Evolutionary conservation across 192 early-diverging fungal species (phyloP).

Genomic region (Martensiomyces pterosporus): DNA sequence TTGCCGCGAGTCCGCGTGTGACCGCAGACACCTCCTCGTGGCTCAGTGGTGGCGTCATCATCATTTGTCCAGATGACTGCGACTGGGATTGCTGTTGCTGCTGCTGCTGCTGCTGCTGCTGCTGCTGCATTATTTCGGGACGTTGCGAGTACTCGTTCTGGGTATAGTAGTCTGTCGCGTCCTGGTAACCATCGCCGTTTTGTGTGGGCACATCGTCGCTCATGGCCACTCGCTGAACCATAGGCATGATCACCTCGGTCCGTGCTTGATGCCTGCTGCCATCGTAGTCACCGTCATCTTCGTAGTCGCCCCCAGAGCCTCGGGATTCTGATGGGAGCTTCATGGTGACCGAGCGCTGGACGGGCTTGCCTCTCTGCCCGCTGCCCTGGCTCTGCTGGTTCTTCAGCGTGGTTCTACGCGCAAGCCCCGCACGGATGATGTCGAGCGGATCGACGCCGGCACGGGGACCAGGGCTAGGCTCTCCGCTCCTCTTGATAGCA

Average conservation of each 20-base stretch:
- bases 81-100: conserved; percentile 12
- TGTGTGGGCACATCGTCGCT: conserved; percentile 14
- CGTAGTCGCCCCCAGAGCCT: conserved; percentile 5
- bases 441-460: conserved; percentile 43
- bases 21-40: conserved; percentile 29
- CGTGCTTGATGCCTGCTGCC: conserved; percentile 26
- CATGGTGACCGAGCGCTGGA: conserved; percentile 37
- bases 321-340: conserved; percentile 16
- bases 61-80: conserved; percentile 19
- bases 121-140: background rate
- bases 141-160: conserved; percentile 22
- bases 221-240: conserved; percentile 31
- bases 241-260: conserved; percentile 38
- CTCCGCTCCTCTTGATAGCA: conserved; percentile 21
- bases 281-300: conserved; percentile 2
- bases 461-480: conserved; percentile 9
- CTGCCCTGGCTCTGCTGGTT: conserved; percentile 29
- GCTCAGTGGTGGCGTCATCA: conserved; percentile 43
- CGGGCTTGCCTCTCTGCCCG: conserved; percentile 8
- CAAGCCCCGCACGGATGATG: conserved; percentile 45
- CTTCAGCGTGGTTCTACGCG: conserved; percentile 43
- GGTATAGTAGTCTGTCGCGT: conserved; percentile 11
- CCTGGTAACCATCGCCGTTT: too few relatives aligned
- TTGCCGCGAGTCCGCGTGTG: conserved; percentile 31
- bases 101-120: conserved; percentile 4